Evolutionary conservation across 2,329 filamentous ascomycete species (phyloP), one percentile per base, ranked within the genome.

Genomic region (Penicillium sp.): DNA sequence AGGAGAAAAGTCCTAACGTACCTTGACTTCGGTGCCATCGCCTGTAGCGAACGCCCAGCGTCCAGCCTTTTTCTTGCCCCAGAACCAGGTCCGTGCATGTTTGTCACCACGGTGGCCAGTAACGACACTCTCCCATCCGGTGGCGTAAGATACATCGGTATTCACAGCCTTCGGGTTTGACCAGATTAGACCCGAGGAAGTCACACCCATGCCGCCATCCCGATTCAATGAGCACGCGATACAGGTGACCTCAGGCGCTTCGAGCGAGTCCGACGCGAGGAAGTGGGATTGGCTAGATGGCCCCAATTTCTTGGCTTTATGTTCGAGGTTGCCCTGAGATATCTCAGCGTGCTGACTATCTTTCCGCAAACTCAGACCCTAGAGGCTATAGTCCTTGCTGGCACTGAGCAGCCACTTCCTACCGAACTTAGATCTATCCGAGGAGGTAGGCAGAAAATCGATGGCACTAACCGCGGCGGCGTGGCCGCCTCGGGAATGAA

Each of bases 321-420:
- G 88, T 47, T 85, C 82, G 33, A 95, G 77, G 34, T 82, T 82
- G 20, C 92, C 92, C 60, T 98, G 93, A 30, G 88, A 95, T 25
- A 98, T 70, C 64, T 98, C 92, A 1, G 84, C 80, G 60, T 87
- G 95, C 65, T 98, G 93, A 1, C 88, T 89, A 60, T 98, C 92
- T 35, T 86, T 84, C 28, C 92, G 84, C 61, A 98, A 69, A 73
- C 89, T 96, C 80, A 93, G 95, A 1, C 85, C 90, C 90, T 92
- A 96, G 2, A 98, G 72, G 63, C 88, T 95, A 49, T 87, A 79
- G 57, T 98, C 93, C 54, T 80, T 77, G 42, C 88, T 89, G 50
- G 85, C 86, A 55, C 88, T 95, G 38, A 98, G 72, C 5, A 96
- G 71, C 90, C 90, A 96, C 66, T 96, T 96, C 41, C 90, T 92